Evolutionary conservation across 2,329 filamentous ascomycete species (phyloP).

Genomic region (Boeremia exigua): DNA sequence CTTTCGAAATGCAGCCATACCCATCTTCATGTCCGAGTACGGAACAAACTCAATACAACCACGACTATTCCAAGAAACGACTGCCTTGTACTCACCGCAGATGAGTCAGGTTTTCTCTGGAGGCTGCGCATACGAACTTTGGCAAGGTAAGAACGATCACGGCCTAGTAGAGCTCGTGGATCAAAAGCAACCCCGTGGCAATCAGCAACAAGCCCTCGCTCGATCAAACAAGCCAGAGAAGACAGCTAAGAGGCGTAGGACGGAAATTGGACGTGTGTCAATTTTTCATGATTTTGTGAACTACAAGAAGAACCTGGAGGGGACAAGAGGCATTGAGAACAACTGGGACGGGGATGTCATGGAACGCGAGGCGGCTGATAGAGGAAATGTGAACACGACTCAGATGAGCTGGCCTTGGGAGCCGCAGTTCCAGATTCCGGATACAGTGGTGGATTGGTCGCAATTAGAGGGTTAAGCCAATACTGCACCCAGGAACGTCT

Average conservation of each 20-base stretch:
- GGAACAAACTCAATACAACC: not conserved
- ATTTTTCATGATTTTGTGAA: slow-evolving; percentile 14
- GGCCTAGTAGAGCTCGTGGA: slow-evolving; percentile 12
- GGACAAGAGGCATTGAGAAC: not conserved
- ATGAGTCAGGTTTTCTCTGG: slow-evolving; percentile 21
- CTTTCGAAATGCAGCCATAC: slow-evolving; percentile 6
- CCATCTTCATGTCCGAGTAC: slow-evolving; percentile 21
- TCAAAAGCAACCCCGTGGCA: not conserved
- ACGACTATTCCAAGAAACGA: slow-evolving; percentile 16
- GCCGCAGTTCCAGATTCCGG: not conserved
- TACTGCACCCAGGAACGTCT: no score
- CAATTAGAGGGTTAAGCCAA: not conserved
- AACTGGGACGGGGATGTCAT: slow-evolving; percentile 12
- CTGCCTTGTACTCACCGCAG: slow-evolving; percentile 12
- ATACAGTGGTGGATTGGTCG: slow-evolving; percentile 6
- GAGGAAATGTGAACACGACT: not conserved
- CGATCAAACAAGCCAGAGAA: not conserved
- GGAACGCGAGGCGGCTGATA: slow-evolving; percentile 2
- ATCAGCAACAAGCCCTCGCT: not conserved
- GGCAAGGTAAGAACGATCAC: slow-evolving; percentile 12
- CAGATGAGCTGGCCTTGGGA: slow-evolving; percentile 15
- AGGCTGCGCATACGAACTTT: slow-evolving; percentile 20
- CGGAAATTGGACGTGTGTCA: slow-evolving; percentile 2
- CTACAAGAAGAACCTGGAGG: slow-evolving; percentile 7
- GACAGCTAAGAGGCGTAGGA: slow-evolving; percentile 9